phyloP scores from a whole-genome alignment of 2,329 filamentous ascomycete genomes.

The Ophiosphaerella narmari region DNA sequence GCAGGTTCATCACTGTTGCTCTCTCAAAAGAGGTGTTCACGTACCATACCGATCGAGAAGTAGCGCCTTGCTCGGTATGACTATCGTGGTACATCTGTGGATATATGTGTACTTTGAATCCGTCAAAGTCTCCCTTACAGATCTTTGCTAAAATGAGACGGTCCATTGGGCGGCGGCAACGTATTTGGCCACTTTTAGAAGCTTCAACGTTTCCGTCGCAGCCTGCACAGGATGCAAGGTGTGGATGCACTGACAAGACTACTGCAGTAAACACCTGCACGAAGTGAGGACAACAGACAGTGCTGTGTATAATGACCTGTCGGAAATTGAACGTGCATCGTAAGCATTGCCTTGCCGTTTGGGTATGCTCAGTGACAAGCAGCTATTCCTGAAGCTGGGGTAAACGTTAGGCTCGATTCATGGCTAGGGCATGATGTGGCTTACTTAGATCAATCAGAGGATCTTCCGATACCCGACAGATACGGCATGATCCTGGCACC shows the following conservation, averaged over 20 bases:
- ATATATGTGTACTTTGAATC: background rate
- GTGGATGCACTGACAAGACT: conserved; percentile 22
- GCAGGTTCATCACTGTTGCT: background rate
- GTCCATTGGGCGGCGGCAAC: conserved; percentile 2
- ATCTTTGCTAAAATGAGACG: conserved; percentile 14
- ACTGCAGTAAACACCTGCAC: conserved; percentile 20
- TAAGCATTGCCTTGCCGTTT: conserved; percentile 2
- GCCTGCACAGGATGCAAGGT: conserved; percentile 17
- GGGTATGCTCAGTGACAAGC: conserved; percentile 10
- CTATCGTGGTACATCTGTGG: background rate
- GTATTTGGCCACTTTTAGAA: conserved; percentile 14
- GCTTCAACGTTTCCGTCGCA: conserved; percentile 11
- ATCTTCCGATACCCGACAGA: no score
- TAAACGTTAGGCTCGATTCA: conserved; percentile 25
- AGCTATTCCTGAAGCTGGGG: conserved; percentile 14
- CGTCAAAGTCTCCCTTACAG: conserved; percentile 13
- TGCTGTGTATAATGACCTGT: conserved; percentile 29
- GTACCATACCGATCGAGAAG: background rate
- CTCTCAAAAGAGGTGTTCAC: background rate
- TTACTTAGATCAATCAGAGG: conserved; percentile 22
- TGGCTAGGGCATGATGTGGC: conserved; percentile 30
- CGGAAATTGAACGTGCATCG: conserved; percentile 32
- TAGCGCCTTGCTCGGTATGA: background rate
- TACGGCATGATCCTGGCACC: no score
- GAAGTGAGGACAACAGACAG: conserved; percentile 14